Percentiles rank a stretch among this genome's conserved stretches.
phyloP scores from a whole-genome alignment of 768 basidiomycete species.

The Phylloporus rhodoxanthus region DNA sequence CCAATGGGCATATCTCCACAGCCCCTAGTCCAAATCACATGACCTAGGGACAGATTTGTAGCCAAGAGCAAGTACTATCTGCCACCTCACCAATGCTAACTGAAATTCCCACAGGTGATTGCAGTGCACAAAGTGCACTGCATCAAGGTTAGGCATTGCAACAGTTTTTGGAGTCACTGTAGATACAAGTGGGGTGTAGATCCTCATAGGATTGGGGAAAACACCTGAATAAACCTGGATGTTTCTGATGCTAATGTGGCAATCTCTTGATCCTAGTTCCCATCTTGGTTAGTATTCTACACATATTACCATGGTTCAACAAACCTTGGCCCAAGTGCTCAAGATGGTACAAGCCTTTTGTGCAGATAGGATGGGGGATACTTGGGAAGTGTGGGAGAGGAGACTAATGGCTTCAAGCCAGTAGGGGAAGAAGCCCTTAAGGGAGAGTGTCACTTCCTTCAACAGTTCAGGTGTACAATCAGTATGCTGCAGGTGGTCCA shows the following conservation, averaged over 20 bases:
- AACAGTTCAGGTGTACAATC: neutral
- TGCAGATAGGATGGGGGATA: neutral
- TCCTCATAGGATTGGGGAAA: neutral
- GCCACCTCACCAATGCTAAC: no score
- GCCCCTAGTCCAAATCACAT: no score
- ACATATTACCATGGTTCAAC: neutral
- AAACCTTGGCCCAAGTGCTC: conserved; percentile 4
- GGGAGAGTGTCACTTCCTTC: neutral
- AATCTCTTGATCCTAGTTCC: neutral
- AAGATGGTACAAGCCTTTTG: neutral
- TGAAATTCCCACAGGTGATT: no score
- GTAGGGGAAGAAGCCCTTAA: neutral
- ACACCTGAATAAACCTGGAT: neutral
- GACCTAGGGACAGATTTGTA: no score
- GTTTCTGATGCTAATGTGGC: conserved; percentile 1
- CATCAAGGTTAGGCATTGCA: no score
- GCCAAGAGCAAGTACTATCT: no score
- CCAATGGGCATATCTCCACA: no score
- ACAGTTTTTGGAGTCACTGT: no score
- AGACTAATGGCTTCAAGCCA: neutral
- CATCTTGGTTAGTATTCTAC: neutral
- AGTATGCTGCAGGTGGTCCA: neutral
- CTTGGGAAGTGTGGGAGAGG: neutral
- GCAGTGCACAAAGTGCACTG: no score
- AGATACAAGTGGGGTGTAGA: neutral